A percentile compares a stretch with the other conserved stretches of the same genome.
Evolutionary conservation across 305 asterid species (phyloP).

Genomic region (Fraxinus baroniana): DNA sequence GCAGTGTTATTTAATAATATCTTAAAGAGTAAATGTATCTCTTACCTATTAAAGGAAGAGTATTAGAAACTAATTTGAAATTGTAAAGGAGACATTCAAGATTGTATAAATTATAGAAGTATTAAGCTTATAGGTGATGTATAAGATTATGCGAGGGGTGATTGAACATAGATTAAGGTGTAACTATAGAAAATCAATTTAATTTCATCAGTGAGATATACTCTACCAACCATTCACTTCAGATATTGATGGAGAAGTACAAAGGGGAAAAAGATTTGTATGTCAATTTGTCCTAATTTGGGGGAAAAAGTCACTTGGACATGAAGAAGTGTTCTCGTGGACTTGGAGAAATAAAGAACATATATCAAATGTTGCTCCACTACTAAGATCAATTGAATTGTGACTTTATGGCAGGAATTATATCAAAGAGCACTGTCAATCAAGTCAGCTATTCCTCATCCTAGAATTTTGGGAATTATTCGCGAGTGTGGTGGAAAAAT

Average conservation of each 20-base stretch:
- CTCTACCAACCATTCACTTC: neutral
- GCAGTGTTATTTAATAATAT: neutral
- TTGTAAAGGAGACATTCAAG: neutral
- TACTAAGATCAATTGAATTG: constrained; percentile 15
- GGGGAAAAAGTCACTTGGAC: neutral
- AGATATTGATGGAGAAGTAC: neutral
- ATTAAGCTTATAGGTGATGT: neutral
- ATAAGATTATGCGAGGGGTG: neutral
- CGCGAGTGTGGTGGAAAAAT: constrained; percentile 99
- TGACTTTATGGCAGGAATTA: constrained; percentile 58
- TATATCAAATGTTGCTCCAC: neutral
- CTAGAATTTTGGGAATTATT: constrained; percentile 96
- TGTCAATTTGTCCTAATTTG: neutral
- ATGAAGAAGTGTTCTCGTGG: neutral
- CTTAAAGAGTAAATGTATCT: neutral
- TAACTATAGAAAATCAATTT: neutral
- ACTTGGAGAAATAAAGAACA: neutral
- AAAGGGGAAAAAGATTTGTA: neutral
- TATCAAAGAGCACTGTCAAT: constrained; percentile 83
- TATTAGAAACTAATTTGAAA: neutral
- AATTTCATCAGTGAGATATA: neutral
- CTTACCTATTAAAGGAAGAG: neutral
- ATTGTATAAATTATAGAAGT: neutral
- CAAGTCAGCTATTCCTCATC: constrained; percentile 98
- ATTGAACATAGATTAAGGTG: neutral